These are phyloP conservation scores for Colletotrichum sp. DNA, from an alignment of 2,329 filamentous ascomycete species.

Conservation along the genomic window DNA sequence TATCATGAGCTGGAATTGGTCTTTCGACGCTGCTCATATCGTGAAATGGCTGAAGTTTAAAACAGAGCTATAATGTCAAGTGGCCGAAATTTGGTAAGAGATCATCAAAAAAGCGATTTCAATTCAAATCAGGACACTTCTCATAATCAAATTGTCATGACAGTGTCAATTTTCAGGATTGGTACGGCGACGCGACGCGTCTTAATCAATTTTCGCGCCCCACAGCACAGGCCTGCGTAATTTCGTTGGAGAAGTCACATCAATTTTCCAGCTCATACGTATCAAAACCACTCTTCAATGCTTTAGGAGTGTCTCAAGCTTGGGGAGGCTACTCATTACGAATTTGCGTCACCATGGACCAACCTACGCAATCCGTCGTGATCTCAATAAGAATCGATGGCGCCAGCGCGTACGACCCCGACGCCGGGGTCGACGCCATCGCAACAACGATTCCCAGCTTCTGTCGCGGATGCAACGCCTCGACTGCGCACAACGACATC, in stretches of 20 bases:
- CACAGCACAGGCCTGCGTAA: neutral
- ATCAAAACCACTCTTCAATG: neutral
- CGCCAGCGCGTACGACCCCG: neutral
- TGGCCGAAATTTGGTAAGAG: neutral
- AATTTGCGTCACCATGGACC: fast-evolving
- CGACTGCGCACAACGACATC: neutral
- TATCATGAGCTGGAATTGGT: neutral
- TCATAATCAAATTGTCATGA: neutral
- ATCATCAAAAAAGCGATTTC: neutral
- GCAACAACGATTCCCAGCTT: neutral
- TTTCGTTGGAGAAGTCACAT: neutral
- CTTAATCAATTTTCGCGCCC: neutral
- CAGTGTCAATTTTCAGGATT: neutral
- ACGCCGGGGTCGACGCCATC: neutral
- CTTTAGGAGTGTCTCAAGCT: neutral
- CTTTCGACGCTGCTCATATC: neutral
- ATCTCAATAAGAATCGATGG: neutral
- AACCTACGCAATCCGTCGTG: fast-evolving
- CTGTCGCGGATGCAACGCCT: neutral
- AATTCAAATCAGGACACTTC: neutral
- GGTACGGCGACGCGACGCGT: neutral
- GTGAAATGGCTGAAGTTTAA: neutral
- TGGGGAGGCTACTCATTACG: neutral
- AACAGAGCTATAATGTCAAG: neutral
- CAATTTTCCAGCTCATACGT: neutral